phyloP scores from a whole-genome alignment of 805 yeast species.

The Candida alai region DNA sequence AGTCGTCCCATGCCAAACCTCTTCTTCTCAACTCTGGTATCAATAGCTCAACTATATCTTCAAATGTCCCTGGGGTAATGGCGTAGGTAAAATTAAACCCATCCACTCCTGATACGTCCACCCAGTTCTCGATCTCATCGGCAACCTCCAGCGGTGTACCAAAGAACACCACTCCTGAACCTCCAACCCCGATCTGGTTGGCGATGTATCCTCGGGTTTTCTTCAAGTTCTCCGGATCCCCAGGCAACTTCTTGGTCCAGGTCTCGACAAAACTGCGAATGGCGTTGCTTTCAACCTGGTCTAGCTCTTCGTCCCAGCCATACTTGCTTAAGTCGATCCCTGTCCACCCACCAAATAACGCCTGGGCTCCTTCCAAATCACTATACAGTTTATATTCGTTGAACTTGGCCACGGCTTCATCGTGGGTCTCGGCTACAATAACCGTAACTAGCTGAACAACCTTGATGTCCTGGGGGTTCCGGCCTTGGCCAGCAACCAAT shows the following conservation, averaged over 20 bases:
- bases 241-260: conserved; percentile 31
- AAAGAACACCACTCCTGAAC: conserved; percentile 28
- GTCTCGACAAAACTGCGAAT: conserved; percentile 27
- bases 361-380: conserved; percentile 39
- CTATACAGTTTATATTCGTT: conserved; percentile 28
- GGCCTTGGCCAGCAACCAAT: conserved; percentile 30
- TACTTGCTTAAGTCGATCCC: conserved; percentile 37
- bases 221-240: conserved; percentile 16
- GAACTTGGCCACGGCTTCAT: conserved; percentile 38
- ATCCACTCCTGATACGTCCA: conserved; percentile 36
- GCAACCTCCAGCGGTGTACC: conserved; percentile 39
- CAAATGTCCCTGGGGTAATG: conserved; percentile 30
- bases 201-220: conserved; percentile 25
- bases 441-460: conserved; percentile 33
- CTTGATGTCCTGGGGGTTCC: conserved; percentile 35
- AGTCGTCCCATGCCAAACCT: conserved; percentile 34
- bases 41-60: conserved; percentile 33
- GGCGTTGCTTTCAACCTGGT: conserved; percentile 28
- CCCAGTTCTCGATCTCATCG: conserved; percentile 37
- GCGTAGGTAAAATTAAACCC: conserved; percentile 42
- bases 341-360: conserved; percentile 37
- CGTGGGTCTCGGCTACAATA: conserved; percentile 39
- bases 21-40: conserved; percentile 35
- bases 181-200: conserved; percentile 23
- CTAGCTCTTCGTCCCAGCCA: conserved; percentile 29